These are phyloP conservation scores for Heterobasidion parviporum DNA, from an alignment of 1,284 basidiomycete species.

Conservation along the genomic window DNA sequence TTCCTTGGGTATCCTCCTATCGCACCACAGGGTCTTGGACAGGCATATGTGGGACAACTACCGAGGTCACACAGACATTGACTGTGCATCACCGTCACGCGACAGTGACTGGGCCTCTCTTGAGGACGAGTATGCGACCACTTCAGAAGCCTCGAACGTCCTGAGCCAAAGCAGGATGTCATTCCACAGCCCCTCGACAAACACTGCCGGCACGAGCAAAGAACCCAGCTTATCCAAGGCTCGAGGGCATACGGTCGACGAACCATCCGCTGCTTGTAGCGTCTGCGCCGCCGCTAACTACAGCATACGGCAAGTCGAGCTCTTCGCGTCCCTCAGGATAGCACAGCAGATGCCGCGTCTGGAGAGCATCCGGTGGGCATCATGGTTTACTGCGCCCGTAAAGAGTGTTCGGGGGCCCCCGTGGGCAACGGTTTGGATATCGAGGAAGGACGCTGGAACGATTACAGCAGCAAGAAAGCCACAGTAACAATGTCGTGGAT, in stretches of 20 bases:
- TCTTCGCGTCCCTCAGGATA: conserved; percentile 34
- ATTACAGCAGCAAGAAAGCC: neutral
- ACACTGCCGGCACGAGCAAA: neutral
- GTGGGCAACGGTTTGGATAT: neutral
- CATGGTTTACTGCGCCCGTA: conserved; percentile 30
- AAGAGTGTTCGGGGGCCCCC: neutral
- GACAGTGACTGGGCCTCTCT: neutral
- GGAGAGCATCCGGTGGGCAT: conserved; percentile 42
- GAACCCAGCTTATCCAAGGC: neutral
- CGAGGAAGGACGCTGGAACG: neutral
- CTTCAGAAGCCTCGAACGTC: neutral
- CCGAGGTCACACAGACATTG: neutral
- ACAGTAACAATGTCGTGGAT: neutral
- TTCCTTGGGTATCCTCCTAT: conserved; percentile 52
- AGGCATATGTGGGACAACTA: conserved; percentile 28
- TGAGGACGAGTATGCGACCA: neutral
- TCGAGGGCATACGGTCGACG: conserved; percentile 19
- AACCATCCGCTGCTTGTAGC: conserved; percentile 22
- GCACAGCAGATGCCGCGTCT: conserved; percentile 35
- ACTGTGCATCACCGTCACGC: neutral
- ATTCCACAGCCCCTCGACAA: neutral
- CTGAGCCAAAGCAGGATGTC: neutral
- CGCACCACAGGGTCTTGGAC: conserved; percentile 33
- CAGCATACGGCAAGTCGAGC: conserved; percentile 30
- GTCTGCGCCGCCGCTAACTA: conserved; percentile 23